Evolutionary conservation across 140 eudicot species (phyloP).

Genomic region (Cichorium intybus): DNA sequence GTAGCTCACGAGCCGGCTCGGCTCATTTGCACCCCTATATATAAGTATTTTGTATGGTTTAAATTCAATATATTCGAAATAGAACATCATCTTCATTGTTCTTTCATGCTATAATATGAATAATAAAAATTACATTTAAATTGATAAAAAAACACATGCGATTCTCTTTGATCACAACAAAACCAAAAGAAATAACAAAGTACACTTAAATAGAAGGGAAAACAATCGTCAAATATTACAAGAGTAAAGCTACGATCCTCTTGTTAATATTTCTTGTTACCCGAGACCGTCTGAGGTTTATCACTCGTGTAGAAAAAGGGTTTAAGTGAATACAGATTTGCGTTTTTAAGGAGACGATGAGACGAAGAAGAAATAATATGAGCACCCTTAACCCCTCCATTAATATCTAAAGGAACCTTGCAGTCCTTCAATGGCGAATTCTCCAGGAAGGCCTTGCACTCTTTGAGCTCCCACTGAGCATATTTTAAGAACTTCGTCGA

Average conservation of each 20-base stretch:
- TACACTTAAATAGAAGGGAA: neutral
- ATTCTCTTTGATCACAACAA: neutral
- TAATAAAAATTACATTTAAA: neutral
- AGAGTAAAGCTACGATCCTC: neutral
- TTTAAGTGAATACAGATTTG: conserved; percentile 45
- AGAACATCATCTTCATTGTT: neutral
- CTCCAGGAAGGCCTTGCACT: conserved; percentile 59
- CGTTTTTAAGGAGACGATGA: conserved; percentile 39
- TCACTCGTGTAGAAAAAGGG: conserved; percentile 48
- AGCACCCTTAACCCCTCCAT: conserved; percentile 47
- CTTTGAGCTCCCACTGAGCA: conserved; percentile 41
- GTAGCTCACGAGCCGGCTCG: no score
- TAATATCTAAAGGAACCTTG: conserved; percentile 39
- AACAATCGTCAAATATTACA: neutral
- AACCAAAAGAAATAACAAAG: neutral
- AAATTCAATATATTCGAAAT: neutral
- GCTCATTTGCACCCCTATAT: no score
- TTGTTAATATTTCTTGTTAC: conserved; percentile 24
- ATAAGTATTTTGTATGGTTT: neutral
- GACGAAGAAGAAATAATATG: conserved; percentile 31
- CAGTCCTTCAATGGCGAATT: conserved; percentile 40
- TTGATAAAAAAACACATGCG: neutral
- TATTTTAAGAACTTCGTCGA: conserved; percentile 11
- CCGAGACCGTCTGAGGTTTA: conserved; percentile 12
- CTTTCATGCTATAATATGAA: neutral